phyloP scores from a whole-genome alignment of 768 basidiomycete genomes.

The Cytidiella melzeri region DNA sequence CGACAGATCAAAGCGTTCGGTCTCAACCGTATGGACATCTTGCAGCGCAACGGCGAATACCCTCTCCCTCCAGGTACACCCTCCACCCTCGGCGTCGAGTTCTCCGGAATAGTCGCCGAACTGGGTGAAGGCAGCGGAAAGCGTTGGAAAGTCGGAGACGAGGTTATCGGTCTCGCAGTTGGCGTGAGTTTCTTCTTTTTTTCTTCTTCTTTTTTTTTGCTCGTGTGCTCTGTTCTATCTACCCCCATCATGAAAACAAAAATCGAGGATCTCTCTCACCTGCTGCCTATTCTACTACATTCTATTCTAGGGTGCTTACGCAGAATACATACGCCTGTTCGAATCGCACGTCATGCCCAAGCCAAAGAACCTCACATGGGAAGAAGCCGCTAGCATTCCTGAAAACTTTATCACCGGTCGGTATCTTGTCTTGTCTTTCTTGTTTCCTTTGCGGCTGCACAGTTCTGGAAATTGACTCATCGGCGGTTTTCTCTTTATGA shows the following conservation, averaged over 20 bases:
- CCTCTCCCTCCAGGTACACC: conserved; percentile 71
- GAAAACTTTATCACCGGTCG: conserved; percentile 86
- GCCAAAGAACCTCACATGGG: conserved; percentile 70
- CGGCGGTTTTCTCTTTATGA: too few species aligned
- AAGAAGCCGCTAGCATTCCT: conserved; percentile 80
- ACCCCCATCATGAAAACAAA: too few species aligned
- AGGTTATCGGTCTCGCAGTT: conserved; percentile 78
- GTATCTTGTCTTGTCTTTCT: too few species aligned
- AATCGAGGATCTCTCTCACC: too few species aligned
- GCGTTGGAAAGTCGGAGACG: conserved; percentile 56
- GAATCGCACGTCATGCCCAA: conserved; percentile 68
- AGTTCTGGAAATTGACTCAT: not conserved
- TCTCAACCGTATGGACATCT: conserved; percentile 81
- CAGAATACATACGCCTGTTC: conserved; percentile 71
- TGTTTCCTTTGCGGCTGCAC: too few species aligned
- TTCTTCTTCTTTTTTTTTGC: too few species aligned
- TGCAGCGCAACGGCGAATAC: conserved; percentile 65
- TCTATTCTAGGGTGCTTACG: conserved; percentile 80
- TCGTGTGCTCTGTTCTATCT: too few species aligned
- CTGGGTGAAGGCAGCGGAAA: conserved; percentile 28
- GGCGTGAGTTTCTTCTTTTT: conserved; percentile 72
- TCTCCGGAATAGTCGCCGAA: conserved; percentile 56
- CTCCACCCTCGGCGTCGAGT: conserved; percentile 81
- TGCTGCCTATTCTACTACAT: too few species aligned
- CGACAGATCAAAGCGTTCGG: conserved; percentile 82